These are phyloP conservation scores for Kluyveromyces marxianus DNA, from an alignment of 1,139 yeast genomes.

Conservation along the genomic window DNA sequence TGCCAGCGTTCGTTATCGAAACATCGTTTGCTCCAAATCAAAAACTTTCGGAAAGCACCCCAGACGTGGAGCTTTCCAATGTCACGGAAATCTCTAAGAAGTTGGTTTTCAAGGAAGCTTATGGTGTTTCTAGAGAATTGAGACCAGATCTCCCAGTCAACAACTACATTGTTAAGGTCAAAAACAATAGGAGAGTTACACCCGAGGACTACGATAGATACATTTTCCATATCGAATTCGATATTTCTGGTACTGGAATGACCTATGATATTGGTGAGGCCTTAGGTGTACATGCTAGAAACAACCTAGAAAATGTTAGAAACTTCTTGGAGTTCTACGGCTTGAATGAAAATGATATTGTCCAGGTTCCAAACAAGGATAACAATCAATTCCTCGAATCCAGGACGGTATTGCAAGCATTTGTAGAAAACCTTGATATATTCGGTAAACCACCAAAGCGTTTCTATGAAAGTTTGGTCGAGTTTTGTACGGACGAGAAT, in stretches of 20 bases:
- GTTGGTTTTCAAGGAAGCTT: constrained; percentile 78
- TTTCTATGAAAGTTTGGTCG: constrained; percentile 78
- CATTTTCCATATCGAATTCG: constrained; percentile 95
- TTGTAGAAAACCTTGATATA: constrained; percentile 73
- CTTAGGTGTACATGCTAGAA: constrained; percentile 89
- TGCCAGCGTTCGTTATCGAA: constrained; percentile 51
- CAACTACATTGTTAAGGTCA: constrained; percentile 82
- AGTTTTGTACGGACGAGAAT: constrained; percentile 60
- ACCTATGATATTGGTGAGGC: constrained; percentile 95
- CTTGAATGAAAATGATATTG: constrained; percentile 52
- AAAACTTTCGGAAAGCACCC: constrained; percentile 29
- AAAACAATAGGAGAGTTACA: constrained; percentile 89
- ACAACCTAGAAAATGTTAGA: constrained; percentile 56
- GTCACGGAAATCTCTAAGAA: constrained; percentile 57
- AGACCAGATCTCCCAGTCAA: constrained; percentile 89
- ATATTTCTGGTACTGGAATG: constrained; percentile 82
- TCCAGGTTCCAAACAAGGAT: constrained; percentile 68
- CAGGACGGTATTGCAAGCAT: constrained; percentile 75
- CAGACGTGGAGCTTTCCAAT: constrained; percentile 40
- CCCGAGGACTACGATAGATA: constrained; percentile 86
- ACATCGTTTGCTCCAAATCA: constrained; percentile 56
- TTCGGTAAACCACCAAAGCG: constrained; percentile 95
- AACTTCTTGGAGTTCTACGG: constrained; percentile 68
- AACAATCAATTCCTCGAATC: constrained; percentile 50
- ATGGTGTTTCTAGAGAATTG: constrained; percentile 43